phyloP scores from a whole-genome alignment of 768 basidiomycete genomes.

The Roridomyces roridus region DNA sequence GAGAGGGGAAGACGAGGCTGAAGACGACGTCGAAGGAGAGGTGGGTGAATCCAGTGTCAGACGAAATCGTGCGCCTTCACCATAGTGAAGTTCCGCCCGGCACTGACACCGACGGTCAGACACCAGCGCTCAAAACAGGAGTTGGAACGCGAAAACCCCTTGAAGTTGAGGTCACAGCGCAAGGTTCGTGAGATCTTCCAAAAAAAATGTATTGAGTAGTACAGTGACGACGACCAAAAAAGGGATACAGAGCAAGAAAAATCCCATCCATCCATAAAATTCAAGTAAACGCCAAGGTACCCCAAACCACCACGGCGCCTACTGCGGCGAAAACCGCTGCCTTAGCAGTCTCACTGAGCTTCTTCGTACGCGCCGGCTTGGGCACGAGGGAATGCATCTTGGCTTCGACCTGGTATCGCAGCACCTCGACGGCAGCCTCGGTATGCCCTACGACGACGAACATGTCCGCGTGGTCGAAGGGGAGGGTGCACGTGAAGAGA shows the following conservation, averaged over 20 bases:
- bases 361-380: background rate
- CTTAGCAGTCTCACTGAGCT: constrained; percentile 1
- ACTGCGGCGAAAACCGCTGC: constrained; percentile 12
- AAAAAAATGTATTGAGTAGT: background rate
- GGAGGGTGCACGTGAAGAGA: constrained; percentile 49
- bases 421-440: constrained; percentile 14
- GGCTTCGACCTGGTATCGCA: constrained; percentile 19
- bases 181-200: no score
- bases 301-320: constrained; percentile 18
- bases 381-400: constrained; percentile 28
- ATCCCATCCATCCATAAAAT: background rate
- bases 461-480: constrained; percentile 25
- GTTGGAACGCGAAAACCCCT: no score
- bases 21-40: no score
- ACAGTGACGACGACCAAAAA: background rate
- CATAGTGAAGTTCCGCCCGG: no score
- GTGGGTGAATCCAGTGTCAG: no score
- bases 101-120: no score
- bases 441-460: constrained; percentile 20
- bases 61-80: no score
- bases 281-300: constrained; percentile 19
- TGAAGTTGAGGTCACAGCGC: no score
- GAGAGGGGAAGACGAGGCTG: no score
- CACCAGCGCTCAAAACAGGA: no score
- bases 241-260: constrained; percentile 17